Evolutionary conservation across 768 basidiomycete species (phyloP).

Genomic region (Sistotremastrum suecicum): DNA sequence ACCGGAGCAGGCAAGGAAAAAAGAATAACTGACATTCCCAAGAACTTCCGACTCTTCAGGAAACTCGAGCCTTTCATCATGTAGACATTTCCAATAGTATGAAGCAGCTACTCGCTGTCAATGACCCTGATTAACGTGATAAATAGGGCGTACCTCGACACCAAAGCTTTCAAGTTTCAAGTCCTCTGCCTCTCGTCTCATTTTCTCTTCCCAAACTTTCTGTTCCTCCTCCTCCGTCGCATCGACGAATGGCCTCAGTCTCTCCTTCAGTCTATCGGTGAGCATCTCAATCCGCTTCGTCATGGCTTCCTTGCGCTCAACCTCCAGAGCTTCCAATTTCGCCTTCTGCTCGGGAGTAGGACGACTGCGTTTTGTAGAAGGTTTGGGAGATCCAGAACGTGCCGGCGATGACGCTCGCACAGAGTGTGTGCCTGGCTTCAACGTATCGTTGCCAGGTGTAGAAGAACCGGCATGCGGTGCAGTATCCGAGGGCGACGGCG

Average conservation of each 20-base stretch:
- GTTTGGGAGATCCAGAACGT: slow-evolving; percentile 5
- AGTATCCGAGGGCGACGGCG: slow-evolving; percentile 1
- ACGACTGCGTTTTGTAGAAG: slow-evolving; percentile 21
- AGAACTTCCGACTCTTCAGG: slow-evolving; percentile 81
- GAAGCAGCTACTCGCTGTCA: slow-evolving; percentile 42
- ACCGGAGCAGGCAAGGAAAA: slow-evolving; percentile 1
- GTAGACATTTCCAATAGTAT: slow-evolving; percentile 85
- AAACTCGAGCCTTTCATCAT: slow-evolving; percentile 86
- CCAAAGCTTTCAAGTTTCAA: slow-evolving; percentile 96
- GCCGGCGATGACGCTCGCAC: slow-evolving; percentile 12
- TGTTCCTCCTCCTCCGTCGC: slow-evolving; percentile 83
- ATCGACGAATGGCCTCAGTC: slow-evolving; percentile 82
- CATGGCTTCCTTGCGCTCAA: slow-evolving; percentile 66
- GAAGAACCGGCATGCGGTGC: slow-evolving; percentile 8
- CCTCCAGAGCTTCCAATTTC: slow-evolving; percentile 71
- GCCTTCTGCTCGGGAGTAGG: slow-evolving; percentile 73
- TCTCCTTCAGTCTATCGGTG: slow-evolving; percentile 66
- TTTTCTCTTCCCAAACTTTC: slow-evolving; percentile 56
- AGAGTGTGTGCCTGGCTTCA: slow-evolving; percentile 10
- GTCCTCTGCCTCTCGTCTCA: slow-evolving; percentile 81
- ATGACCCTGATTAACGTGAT: background rate
- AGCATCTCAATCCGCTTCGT: slow-evolving; percentile 63
- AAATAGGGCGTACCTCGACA: slow-evolving; percentile 52
- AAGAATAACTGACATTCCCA: slow-evolving; percentile 60
- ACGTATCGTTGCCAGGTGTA: slow-evolving; percentile 7